Base-by-base conservation (phyloP, 78 protist genomes). In the Protostelium mycophagum region DNA sequence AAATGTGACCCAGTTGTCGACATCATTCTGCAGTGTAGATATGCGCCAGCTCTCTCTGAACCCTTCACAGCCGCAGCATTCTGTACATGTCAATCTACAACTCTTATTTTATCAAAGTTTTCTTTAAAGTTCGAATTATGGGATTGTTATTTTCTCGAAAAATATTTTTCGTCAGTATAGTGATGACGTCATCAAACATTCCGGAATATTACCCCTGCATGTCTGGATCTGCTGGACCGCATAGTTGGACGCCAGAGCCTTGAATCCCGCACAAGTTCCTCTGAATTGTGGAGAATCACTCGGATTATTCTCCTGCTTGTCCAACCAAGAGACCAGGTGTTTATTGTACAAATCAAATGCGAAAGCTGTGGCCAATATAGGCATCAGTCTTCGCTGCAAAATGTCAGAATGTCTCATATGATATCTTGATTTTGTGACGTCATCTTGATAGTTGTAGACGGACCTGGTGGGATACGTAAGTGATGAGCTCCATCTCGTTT, bases 1-100 rank as follows among this genome's bases (percentile, higher is more conserved):
- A 63, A 90, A 92, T 88, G 94, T 92, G 92, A 92, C 87, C 84
- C 90, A 91, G 38, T 90, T 86, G 29, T 92, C 94, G 29, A 89
- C 83, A 37, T 92, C 94, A 0, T 88, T 84, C 37, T 92, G 89
- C 39, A 88, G 87, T 0, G 63, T 31, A 0, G 94, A 84, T 35
- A 92, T 92, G 73, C 87, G 90, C 34, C 90, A 90, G 87, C 89
- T 87, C 90, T 91, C 86, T 35, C 91, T 88, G 87, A 92, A 92
- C 31, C 73, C 73, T 16, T 51, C 73, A 16, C 73, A 25, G 5
- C 73, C 73, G 16, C 73, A 51, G 73, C 73, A 51, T 51, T 51
- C 73, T 51, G 16, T 16, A 5, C 5, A 5, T 16, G 73, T 51
- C 16, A 5, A 51, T n/a, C n/a, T n/a, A n/a, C n/a, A n/a, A n/a